Evolutionary conservation across 768 basidiomycete genomes (phyloP).

Genomic region (Leccinellum luteum): DNA sequence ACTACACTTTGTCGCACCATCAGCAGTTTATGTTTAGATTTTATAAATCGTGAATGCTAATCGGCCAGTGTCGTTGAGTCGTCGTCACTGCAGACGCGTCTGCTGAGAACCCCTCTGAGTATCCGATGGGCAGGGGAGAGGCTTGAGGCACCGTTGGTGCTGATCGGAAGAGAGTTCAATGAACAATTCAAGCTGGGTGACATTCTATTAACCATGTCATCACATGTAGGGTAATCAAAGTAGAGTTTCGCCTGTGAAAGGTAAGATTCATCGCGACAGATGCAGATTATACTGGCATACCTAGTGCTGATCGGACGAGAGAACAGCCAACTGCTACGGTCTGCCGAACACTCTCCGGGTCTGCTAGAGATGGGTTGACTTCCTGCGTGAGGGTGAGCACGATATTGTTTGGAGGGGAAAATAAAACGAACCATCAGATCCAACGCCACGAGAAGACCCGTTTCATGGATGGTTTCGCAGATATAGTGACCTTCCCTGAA

Average conservation of each 20-base stretch:
- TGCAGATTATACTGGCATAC: slow-evolving; percentile 40
- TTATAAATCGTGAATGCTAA: too few species aligned
- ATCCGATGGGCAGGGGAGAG: slow-evolving; percentile 83
- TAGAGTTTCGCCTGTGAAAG: slow-evolving; percentile 32
- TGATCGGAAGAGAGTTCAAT: slow-evolving; percentile 93
- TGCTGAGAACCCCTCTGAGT: slow-evolving; percentile 52
- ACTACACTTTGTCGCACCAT: too few species aligned
- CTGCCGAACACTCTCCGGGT: slow-evolving; percentile 70
- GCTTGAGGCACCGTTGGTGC: slow-evolving; percentile 85
- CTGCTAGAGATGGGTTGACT: slow-evolving; percentile 92
- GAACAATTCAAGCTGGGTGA: slow-evolving; percentile 59
- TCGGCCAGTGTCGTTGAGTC: slow-evolving; percentile 44
- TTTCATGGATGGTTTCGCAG: slow-evolving; percentile 90
- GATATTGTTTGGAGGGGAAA: background rate
- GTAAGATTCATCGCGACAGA: slow-evolving; percentile 6
- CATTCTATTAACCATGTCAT: too few species aligned
- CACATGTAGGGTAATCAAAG: slow-evolving; percentile 19
- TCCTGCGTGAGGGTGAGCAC: slow-evolving; percentile 50
- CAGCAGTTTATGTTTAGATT: too few species aligned
- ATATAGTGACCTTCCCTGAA: slow-evolving; percentile 99
- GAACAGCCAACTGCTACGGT: slow-evolving; percentile 92
- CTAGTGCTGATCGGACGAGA: slow-evolving; percentile 76
- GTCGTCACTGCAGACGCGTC: background rate
- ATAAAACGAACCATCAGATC: slow-evolving; percentile 80
- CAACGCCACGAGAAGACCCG: slow-evolving; percentile 85